Evolutionary conservation across 352 stramenopile genomes (phyloP), one percentile per base, ranked within the genome.

Genomic region (Phytophthora pini): DNA sequence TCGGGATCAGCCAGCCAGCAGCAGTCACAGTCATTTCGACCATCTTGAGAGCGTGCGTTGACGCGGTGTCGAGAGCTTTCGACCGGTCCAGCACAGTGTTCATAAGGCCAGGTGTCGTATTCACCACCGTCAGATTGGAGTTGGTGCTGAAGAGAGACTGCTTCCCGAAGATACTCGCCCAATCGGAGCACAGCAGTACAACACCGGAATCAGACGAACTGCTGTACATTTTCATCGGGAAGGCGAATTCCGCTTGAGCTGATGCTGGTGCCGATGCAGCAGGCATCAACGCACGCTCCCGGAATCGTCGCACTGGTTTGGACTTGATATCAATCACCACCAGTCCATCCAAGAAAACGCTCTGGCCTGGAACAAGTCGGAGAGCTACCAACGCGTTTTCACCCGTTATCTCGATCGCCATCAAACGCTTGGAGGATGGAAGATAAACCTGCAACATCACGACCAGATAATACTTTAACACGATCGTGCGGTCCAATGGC

Each of bases 391-490:
- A 49, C 11, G 80, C 82, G 45, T 77, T 88, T 4, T 44, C 49
- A 6, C 82, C 82, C 0, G 82, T 89, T 4, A 88, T 45, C 51
- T 91, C 82, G 4, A 91, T 72, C 4, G 61, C 64, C 10, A 87
- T 46, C 20, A 77, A 70, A n/a, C 58, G 55, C 1, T 78, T 73
- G 0, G 74, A 84, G 0, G 50, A 62, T 4, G 76, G 62, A 13
- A 84, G 74, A 59, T 88, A 89, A n/a, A 91, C 64, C 47, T 87
- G 52, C 5, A 89, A 41, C 22, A 88, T 55, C 49, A 89, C 79
- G 12, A 91, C 82, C 34, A 91, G 56, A 26, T 84, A 86, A 48
- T 79, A 91, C 56, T 76, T 84, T 17, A 78, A 87, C n/a, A 91
- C 68, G 11, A 89, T 83, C 1, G 76, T 73, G 22, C 68, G 74